Base-by-base conservation (phyloP, 306 rosid species). In the Argentina anserina region DNA sequence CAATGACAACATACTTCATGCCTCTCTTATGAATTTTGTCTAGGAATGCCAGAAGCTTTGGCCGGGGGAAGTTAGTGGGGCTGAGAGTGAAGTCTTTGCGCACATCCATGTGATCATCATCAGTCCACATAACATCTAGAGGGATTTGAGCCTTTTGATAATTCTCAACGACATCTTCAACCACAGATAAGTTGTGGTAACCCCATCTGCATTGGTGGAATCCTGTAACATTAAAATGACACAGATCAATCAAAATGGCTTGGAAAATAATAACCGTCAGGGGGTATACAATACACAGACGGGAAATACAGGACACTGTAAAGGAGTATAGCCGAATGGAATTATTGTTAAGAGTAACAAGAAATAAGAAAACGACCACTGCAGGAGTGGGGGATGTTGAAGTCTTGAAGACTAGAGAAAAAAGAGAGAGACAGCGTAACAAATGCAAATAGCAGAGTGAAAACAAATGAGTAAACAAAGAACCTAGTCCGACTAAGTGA, bases 171-270 rank as follows among this genome's bases (percentile, higher is more conserved):
- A 94, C 98, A 46, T 94, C 98, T 79, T 94, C 98, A 47, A 91
- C 87, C 28, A 94, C 97, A 21, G 98, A 94, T 64, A 94, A 79
- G 78, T 94, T 94, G 80, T 91, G 98, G 86, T 94, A 94, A 70
- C 98, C 98, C 97, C 97, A 91, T 88, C 96, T 89, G 83, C 97
- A 94, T 75, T 94, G 98, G 76, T 94, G 98, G 86, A 94, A 94
- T 75, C 98, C 98, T 94, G 77, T 29, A 76, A 37, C 39, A 21
- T 52, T 81, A 79, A 72, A 15, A 70, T 1, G 8, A 65, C 34
- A 28, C 31, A 21, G 33, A 29, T 61, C 36, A 69, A 43, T 25
- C 12, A 43, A 60, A 45, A 55, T 26, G 69, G 43, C 39, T 61
- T 18, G 14, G 7, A 34, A 61, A 33, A 29, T 3, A 34, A 59